Percentiles rank a stretch among this genome's conserved stretches.
These are phyloP conservation scores for Claviceps lovelessii DNA, from an alignment of 2,329 filamentous ascomycete genomes.

Conservation along the genomic window DNA sequence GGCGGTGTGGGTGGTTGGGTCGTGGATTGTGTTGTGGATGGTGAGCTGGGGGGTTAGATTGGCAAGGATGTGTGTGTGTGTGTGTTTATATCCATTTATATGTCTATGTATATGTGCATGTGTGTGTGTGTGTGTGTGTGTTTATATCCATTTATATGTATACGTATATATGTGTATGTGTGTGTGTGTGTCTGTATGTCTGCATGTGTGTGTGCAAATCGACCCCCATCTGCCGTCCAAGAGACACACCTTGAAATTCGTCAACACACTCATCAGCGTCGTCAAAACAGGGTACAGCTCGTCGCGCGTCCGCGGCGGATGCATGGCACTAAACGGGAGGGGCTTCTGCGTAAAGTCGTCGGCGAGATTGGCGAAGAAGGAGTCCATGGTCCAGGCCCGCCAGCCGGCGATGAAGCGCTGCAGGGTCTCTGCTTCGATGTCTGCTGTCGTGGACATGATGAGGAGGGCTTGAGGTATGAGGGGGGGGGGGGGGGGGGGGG, in stretches of 20 bases:
- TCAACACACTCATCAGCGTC: background rate
- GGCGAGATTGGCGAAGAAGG: background rate
- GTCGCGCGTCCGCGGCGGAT: background rate
- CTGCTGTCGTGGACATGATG: background rate
- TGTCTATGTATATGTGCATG: too few relatives aligned
- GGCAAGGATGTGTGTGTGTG: background rate
- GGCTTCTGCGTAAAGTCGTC: background rate
- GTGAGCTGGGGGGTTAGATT: background rate
- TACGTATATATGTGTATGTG: too few relatives aligned
- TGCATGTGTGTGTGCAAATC: background rate
- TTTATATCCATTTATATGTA: too few relatives aligned
- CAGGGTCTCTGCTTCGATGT: slow-evolving; percentile 2
- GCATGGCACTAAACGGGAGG: background rate
- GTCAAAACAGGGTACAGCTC: background rate
- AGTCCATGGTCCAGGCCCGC: background rate
- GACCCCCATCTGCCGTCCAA: too few relatives aligned
- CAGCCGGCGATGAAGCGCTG: slow-evolving; percentile 2
- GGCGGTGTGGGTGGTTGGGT: background rate
- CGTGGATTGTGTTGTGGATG: background rate
- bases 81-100: too few relatives aligned
- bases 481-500: too few relatives aligned
- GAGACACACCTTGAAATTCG: background rate
- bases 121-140: too few relatives aligned
- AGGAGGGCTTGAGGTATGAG: too few relatives aligned
- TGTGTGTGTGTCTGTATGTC: too few relatives aligned